Percentiles rank a stretch among this genome's conserved stretches.
Conservation (phyloP, 768 basidiomycete species). For the Aureoboletus auriporus region DNA sequence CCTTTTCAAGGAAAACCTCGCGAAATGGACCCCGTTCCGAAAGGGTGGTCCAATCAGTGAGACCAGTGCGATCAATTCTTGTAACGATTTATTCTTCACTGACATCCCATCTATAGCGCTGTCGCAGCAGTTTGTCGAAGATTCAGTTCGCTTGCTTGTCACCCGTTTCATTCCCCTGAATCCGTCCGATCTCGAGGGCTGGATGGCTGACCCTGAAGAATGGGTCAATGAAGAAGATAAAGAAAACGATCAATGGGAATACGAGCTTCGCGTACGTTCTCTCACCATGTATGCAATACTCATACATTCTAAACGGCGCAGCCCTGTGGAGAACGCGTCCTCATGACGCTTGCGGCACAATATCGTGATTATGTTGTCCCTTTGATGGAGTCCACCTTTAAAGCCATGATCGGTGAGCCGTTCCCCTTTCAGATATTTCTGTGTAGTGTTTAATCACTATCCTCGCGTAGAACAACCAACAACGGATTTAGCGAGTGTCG, state of each 20-base stretch:
- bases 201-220: conserved; percentile 89
- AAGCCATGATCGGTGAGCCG: conserved; percentile 52
- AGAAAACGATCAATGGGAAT: conserved; percentile 92
- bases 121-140: conserved; percentile 66
- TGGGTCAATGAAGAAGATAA: conserved; percentile 90
- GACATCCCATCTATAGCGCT: conserved; percentile 41
- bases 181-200: conserved; percentile 73
- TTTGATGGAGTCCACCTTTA: conserved; percentile 56
- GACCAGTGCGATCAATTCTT: conserved; percentile 41
- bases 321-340: conserved; percentile 93
- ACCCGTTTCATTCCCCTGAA: conserved; percentile 84
- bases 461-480: conserved; percentile 39
- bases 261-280: conserved; percentile 73
- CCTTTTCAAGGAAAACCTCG: conserved; percentile 77
- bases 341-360: conserved; percentile 72
- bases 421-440: not conserved
- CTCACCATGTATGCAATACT: not conserved
- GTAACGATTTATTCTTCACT: conserved; percentile 1
- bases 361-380: conserved; percentile 69
- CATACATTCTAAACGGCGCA: conserved; percentile 28
- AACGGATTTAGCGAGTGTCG: conserved; percentile 50
- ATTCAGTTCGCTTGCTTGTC: conserved; percentile 71
- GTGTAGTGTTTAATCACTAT: not conserved
- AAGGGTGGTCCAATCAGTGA: conserved; percentile 58
- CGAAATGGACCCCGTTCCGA: conserved; percentile 68